phyloP scores from a whole-genome alignment of 2,329 filamentous ascomycete genomes.

The Amauroascus niger region DNA sequence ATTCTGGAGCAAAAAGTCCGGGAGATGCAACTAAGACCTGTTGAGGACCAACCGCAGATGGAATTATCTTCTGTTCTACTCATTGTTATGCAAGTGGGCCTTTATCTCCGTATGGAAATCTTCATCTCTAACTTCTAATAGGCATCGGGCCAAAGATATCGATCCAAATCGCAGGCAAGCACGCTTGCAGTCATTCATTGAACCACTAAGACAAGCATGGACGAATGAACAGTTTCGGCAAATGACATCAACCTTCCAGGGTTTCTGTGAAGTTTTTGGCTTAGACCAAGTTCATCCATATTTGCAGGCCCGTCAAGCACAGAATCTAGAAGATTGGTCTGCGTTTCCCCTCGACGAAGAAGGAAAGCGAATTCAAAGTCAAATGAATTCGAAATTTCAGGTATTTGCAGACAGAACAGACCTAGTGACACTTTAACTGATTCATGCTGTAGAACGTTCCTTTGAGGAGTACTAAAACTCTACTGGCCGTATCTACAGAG shows the following conservation, averaged over 20 bases:
- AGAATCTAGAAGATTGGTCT: slow-evolving; percentile 75
- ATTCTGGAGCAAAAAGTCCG: slow-evolving; percentile 74
- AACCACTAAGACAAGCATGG: slow-evolving; percentile 76
- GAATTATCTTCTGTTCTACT: slow-evolving; percentile 86
- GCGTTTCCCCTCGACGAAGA: slow-evolving; percentile 64
- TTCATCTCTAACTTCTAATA: slow-evolving; percentile 27
- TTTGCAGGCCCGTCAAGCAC: slow-evolving; percentile 60
- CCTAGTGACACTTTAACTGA: not conserved
- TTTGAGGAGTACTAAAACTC: slow-evolving; percentile 76
- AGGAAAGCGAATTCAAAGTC: slow-evolving; percentile 66
- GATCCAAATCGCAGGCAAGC: slow-evolving; percentile 60
- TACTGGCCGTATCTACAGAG: slow-evolving; percentile 87
- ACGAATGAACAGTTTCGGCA: slow-evolving; percentile 57
- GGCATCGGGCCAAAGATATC: slow-evolving; percentile 70
- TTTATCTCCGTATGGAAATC: slow-evolving; percentile 1
- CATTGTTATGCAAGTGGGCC: slow-evolving; percentile 62
- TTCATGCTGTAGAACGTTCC: slow-evolving; percentile 52
- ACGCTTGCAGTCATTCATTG: slow-evolving; percentile 65
- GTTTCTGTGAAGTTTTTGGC: slow-evolving; percentile 70
- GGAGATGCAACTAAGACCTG: slow-evolving; percentile 59
- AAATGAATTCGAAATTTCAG: slow-evolving; percentile 66
- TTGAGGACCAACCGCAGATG: slow-evolving; percentile 73
- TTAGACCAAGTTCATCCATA: slow-evolving; percentile 75
- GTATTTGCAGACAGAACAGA: slow-evolving; percentile 31
- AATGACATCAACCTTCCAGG: slow-evolving; percentile 62